Percentiles rank a stretch among this genome's conserved stretches.
phyloP scores from a whole-genome alignment of 208 protist species.

The Leishmania major region DNA sequence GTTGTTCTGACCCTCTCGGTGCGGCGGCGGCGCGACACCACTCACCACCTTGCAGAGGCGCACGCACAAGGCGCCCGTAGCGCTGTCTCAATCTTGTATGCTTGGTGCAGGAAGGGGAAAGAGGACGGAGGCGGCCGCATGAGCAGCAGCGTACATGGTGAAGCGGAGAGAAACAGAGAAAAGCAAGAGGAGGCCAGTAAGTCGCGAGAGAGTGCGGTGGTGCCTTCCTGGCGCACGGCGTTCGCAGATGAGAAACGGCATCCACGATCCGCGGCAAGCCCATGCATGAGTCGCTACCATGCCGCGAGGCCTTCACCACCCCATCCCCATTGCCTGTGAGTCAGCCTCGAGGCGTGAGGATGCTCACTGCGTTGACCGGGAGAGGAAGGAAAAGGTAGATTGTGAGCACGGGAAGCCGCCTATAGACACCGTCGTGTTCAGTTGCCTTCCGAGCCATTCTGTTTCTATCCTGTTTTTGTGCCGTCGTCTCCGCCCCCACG shows the following conservation, averaged over 20 bases:
- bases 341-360: neutral
- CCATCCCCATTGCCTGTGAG: neutral
- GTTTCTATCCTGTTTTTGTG: neutral
- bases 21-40: neutral
- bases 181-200: neutral
- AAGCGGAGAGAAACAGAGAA: neutral
- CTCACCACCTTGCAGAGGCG: neutral
- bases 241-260: neutral
- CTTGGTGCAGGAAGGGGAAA: neutral
- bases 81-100: neutral
- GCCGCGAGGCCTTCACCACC: neutral
- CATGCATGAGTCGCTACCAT: neutral
- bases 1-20: neutral
- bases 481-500: neutral
- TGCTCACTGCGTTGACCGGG: neutral
- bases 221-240: neutral
- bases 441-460: neutral
- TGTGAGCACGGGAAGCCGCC: neutral
- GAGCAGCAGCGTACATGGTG: neutral
- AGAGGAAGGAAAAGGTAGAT: neutral
- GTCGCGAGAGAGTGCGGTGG: neutral
- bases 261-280: neutral
- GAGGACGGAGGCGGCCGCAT: neutral
- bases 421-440: neutral
- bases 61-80: neutral